These are phyloP conservation scores for Platanus orientalis DNA, from an alignment of 164 flowering plant genomes.

Conservation along the genomic window DNA sequence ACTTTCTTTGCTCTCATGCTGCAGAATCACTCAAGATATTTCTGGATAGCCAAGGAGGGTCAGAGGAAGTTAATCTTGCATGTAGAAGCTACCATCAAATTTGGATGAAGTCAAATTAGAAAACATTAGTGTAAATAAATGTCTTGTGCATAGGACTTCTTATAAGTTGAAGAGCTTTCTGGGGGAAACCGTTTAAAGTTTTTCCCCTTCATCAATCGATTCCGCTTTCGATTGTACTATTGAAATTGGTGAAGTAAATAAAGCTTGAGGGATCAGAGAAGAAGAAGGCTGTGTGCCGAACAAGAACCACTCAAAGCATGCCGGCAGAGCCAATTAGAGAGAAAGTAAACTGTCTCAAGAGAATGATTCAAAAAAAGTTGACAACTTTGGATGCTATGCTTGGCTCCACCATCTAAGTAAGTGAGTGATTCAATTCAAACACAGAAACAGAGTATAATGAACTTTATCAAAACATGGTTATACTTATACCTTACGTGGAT, in stretches of 20 bases:
- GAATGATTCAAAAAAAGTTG: conserved; percentile 30
- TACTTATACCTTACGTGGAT: conserved; percentile 50
- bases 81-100: neutral
- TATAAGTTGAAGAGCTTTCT: neutral
- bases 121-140: neutral
- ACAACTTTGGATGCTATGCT: conserved; percentile 24
- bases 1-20: neutral
- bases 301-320: conserved; percentile 29
- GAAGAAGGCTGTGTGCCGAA: conserved; percentile 27
- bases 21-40: neutral
- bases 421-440: conserved; percentile 42
- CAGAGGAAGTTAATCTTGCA: conserved; percentile 7
- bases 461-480: conserved; percentile 41
- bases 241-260: conserved; percentile 8
- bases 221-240: conserved; percentile 13
- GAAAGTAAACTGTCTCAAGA: conserved; percentile 29
- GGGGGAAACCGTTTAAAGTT: neutral
- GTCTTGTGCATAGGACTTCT: neutral
- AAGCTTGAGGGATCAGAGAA: conserved; percentile 45
- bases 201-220: neutral
- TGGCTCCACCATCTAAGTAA: conserved; percentile 23
- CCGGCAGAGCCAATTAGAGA: conserved; percentile 31
- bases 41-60: neutral
- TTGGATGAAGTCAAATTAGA: neutral
- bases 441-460: conserved; percentile 36